Evolutionary conservation across 176 grass and related monocot species (phyloP).

Genomic region (Oryza glumipatula): DNA sequence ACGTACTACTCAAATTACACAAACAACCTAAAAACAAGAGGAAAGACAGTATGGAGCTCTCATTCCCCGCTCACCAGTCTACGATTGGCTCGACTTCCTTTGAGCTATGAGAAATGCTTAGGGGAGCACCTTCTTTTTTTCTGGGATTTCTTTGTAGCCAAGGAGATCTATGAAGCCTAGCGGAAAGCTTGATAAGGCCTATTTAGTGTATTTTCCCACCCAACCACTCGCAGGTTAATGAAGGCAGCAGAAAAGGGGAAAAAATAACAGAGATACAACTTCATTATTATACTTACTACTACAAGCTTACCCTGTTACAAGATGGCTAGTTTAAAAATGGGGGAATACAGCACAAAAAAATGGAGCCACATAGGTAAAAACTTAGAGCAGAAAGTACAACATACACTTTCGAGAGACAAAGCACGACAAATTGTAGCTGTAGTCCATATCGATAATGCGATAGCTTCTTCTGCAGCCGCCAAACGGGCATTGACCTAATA

Average conservation of each 20-base stretch:
- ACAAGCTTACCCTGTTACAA: not conserved
- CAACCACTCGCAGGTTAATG: not conserved
- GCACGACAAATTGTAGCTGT: conserved; percentile 76
- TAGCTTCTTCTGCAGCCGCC: conserved; percentile 89
- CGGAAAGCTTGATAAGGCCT: too few species aligned
- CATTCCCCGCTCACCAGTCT: too few species aligned
- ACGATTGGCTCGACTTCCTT: too few species aligned
- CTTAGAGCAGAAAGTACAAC: conserved; percentile 22
- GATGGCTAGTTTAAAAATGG: conserved; percentile 4
- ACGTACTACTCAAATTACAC: too few species aligned
- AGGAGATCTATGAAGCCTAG: too few species aligned
- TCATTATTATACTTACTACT: not conserved
- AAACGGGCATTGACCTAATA: conserved; percentile 67
- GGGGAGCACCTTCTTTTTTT: too few species aligned
- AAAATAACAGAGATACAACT: not conserved
- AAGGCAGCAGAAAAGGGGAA: not conserved
- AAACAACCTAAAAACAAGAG: too few species aligned
- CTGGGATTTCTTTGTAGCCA: too few species aligned
- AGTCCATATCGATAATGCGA: conserved; percentile 90
- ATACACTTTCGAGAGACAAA: conserved; percentile 94
- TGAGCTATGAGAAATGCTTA: too few species aligned
- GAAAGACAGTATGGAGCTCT: too few species aligned
- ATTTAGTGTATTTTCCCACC: too few species aligned
- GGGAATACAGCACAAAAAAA: conserved; percentile 10
- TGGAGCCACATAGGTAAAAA: conserved; percentile 1